Conservation (phyloP, 805 yeast species). For the Jamesozyma jinghongensis region DNA sequence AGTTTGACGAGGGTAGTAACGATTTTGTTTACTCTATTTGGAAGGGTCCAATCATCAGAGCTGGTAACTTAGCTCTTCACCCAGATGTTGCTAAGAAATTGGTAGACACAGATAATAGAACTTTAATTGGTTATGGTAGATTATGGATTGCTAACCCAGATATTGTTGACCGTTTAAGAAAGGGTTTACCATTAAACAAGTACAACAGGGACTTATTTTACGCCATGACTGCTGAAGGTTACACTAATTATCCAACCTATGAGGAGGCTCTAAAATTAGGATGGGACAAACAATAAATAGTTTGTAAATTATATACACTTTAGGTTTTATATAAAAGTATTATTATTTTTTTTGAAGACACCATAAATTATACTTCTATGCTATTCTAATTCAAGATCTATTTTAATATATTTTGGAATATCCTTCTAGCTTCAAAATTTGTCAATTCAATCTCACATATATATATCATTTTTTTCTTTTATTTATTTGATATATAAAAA, state of each 20-base stretch:
- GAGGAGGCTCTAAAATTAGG: constrained; percentile 14
- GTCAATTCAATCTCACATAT: too few relatives aligned
- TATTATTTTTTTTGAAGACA: too few relatives aligned
- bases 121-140: constrained; percentile 38
- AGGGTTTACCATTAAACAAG: constrained; percentile 31
- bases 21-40: constrained; percentile 34
- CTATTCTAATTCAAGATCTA: too few relatives aligned
- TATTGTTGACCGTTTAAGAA: constrained; percentile 34
- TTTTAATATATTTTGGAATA: too few relatives aligned
- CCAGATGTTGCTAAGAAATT: neutral
- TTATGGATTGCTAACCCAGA: constrained; percentile 47
- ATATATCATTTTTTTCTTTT: too few relatives aligned
- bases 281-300: neutral
- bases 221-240: constrained; percentile 31
- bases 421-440: too few relatives aligned
- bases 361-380: too few relatives aligned
- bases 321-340: too few relatives aligned
- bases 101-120: constrained; percentile 22
- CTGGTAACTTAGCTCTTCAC: constrained; percentile 1
- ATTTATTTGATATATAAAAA: too few relatives aligned
- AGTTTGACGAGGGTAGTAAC: constrained; percentile 23
- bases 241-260: constrained; percentile 34
- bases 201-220: constrained; percentile 44
- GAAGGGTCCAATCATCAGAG: constrained; percentile 15
- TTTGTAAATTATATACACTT: too few relatives aligned